Evolutionary conservation across 176 grass and related monocot species (phyloP).

Genomic region (Musa itinerans): DNA sequence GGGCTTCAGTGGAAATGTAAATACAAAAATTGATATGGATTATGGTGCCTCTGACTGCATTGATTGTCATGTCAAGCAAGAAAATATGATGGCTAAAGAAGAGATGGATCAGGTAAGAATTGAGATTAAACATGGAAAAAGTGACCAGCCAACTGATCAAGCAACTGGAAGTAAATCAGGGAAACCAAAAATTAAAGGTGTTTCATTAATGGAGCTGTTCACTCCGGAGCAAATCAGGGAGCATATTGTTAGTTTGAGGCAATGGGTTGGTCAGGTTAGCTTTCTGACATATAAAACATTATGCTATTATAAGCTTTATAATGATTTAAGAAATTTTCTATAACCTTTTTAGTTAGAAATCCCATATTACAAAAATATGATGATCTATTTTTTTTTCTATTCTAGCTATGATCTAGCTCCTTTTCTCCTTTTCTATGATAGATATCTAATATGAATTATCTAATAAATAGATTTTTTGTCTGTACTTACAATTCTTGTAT

Average conservation of each 20-base stretch:
- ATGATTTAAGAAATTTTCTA: not conserved
- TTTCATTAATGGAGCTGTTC: constrained; percentile 93
- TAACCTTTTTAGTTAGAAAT: not conserved
- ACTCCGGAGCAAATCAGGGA: constrained; percentile 92
- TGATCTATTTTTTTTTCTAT: no score
- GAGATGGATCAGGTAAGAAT: constrained; percentile 32
- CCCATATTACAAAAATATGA: no score
- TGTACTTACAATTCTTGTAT: no score
- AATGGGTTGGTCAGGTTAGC: constrained; percentile 94
- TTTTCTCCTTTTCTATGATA: no score
- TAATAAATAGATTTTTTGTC: no score
- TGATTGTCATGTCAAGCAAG: constrained; percentile 63
- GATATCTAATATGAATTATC: no score
- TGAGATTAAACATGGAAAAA: constrained; percentile 63
- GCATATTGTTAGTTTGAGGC: constrained; percentile 74
- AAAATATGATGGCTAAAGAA: constrained; percentile 45
- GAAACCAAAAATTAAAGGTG: constrained; percentile 95
- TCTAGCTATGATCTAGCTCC: no score
- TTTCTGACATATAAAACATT: not conserved
- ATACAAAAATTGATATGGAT: constrained; percentile 31
- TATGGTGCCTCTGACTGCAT: constrained; percentile 38
- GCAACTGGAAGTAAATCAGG: constrained; percentile 67
- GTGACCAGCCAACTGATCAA: constrained; percentile 38
- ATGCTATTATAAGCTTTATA: not conserved
- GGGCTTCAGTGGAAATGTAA: constrained; percentile 38